A percentile compares a stretch with the other conserved stretches of the same genome.
phyloP scores from a whole-genome alignment of 2,329 filamentous ascomycete genomes.

The Chalara sp. region DNA sequence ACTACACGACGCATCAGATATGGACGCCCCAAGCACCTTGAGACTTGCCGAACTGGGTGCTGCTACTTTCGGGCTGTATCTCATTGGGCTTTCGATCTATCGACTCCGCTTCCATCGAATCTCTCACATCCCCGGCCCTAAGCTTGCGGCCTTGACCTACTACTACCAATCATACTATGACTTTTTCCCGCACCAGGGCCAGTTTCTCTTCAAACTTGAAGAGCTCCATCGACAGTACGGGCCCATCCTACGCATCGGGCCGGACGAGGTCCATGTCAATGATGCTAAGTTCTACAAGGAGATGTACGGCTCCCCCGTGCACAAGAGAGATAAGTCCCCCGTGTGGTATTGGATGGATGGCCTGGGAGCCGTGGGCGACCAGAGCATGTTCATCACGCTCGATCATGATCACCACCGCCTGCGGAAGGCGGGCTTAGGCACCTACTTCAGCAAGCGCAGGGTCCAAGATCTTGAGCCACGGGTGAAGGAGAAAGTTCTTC shows the following conservation, averaged over 20 bases:
- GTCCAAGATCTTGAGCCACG: neutral
- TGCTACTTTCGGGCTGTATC: neutral
- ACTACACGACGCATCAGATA: neutral
- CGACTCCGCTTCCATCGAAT: neutral
- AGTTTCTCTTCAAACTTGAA: neutral
- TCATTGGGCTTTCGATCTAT: neutral
- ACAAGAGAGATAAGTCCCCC: neutral
- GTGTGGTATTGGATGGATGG: neutral
- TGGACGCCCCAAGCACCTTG: neutral
- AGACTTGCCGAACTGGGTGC: neutral
- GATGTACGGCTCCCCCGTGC: neutral
- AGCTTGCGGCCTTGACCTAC: neutral
- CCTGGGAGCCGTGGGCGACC: neutral
- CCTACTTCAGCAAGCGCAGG: neutral
- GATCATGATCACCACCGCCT: neutral
- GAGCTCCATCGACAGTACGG: neutral
- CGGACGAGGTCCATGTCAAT: neutral
- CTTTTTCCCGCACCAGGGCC: neutral
- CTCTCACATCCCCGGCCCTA: neutral
- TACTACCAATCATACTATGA: neutral
- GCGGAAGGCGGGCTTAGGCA: neutral
- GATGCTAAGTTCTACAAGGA: neutral
- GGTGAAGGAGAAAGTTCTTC: neutral
- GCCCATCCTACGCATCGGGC: neutral
- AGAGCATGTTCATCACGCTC: neutral